These are phyloP conservation scores for Waltergamsia citrina DNA, from an alignment of 2,329 filamentous ascomycete genomes.

Conservation along the genomic window DNA sequence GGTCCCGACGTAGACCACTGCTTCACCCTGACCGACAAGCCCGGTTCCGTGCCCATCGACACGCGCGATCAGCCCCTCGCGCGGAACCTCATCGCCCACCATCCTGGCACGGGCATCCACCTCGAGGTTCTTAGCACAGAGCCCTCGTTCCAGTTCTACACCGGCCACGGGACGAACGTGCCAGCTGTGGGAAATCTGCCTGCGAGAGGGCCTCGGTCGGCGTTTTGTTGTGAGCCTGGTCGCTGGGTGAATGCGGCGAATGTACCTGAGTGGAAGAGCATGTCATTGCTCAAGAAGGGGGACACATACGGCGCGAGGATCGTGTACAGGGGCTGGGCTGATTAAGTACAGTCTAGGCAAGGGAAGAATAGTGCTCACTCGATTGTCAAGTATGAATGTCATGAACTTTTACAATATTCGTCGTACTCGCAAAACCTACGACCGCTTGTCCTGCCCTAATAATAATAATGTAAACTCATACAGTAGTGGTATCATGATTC, in stretches of 20 bases:
- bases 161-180: conserved; percentile 75
- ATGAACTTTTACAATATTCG: too few species aligned
- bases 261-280: conserved; percentile 66
- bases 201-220: conserved; percentile 58
- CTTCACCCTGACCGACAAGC: conserved; percentile 66
- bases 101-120: conserved; percentile 66
- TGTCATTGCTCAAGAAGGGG: conserved; percentile 76
- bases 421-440: too few species aligned
- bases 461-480: too few species aligned
- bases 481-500: too few species aligned
- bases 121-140: conserved; percentile 87
- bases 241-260: conserved; percentile 87
- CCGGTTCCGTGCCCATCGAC: conserved; percentile 52
- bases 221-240: conserved; percentile 88
- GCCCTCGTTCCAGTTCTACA: conserved; percentile 96
- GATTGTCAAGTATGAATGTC: not conserved
- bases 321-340: conserved; percentile 80
- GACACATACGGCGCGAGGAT: conserved; percentile 72
- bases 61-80: conserved; percentile 54
- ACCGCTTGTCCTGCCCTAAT: too few species aligned
- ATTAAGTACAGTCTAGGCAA: too few species aligned
- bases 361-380: not conserved
- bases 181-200: conserved; percentile 54
- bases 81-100: conserved; percentile 61
- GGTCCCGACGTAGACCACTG: conserved; percentile 82